phyloP scores from a whole-genome alignment of 305 asterid species.

The Coffea humblotiana region DNA sequence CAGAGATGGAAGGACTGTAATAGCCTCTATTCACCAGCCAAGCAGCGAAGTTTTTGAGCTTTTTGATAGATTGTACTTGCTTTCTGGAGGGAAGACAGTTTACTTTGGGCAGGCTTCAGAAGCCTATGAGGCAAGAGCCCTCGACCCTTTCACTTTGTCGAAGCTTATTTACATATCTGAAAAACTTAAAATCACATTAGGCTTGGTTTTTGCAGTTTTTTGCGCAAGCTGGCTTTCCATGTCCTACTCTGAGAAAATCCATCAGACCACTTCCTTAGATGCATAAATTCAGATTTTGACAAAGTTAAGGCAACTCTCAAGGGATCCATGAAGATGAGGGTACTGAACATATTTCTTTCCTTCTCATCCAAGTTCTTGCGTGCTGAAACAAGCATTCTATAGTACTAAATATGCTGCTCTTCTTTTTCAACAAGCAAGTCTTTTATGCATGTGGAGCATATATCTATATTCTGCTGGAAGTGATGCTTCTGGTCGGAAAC shows the following conservation, averaged over 20 bases:
- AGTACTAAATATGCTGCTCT: background rate
- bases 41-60: conserved; percentile 98
- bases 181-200: background rate
- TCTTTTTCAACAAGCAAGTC: background rate
- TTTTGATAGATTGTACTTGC: conserved; percentile 76
- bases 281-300: conserved; percentile 91
- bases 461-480: background rate
- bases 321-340: conserved; percentile 95
- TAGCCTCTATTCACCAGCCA: conserved; percentile 97
- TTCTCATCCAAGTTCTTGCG: background rate
- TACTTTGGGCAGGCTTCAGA: conserved; percentile 92
- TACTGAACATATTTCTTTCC: conserved; percentile 22
- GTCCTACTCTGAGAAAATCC: conserved; percentile 89
- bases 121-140: conserved; percentile 74
- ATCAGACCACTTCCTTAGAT: conserved; percentile 88
- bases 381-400: background rate
- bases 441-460: background rate
- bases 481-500: background rate
- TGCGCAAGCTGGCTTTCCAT: conserved; percentile 92
- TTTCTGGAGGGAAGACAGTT: conserved; percentile 85
- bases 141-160: background rate
- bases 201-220: conserved; percentile 58
- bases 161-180: background rate
- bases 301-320: conserved; percentile 94
- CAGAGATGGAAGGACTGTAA: conserved; percentile 88